Evolutionary conservation across 306 rosid genomes (phyloP).

Genomic region (Prosopis cineraria): DNA sequence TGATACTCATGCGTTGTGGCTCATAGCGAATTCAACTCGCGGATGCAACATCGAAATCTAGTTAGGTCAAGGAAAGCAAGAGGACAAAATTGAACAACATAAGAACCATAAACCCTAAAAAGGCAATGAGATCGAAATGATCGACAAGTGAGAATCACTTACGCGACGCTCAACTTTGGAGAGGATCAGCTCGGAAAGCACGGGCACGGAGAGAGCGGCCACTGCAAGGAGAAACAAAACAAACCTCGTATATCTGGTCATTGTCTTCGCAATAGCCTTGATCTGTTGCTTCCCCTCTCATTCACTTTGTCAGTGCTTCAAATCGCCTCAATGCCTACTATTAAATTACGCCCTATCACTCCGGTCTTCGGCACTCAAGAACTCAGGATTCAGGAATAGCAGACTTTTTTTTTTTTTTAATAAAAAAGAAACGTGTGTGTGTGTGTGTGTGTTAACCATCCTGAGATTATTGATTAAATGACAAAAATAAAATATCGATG

Average conservation of each 20-base stretch:
- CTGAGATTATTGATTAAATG: no score
- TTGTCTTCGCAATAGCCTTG: not conserved
- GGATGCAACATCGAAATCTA: not conserved
- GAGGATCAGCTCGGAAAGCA: constrained; percentile 81
- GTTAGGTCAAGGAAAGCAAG: not conserved
- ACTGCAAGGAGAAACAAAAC: constrained; percentile 52
- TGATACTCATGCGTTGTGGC: not conserved
- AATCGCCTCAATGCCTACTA: not conserved
- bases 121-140: not conserved
- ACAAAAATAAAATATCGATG: no score
- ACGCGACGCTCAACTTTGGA: constrained; percentile 95
- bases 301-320: not conserved
- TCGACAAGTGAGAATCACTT: constrained; percentile 36
- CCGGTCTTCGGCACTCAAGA: not conserved
- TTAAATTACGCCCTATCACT: not conserved
- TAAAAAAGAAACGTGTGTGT: no score
- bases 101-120: constrained; percentile 38
- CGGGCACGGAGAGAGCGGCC: constrained; percentile 56
- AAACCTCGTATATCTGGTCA: constrained; percentile 34
- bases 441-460: no score
- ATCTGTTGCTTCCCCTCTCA: constrained; percentile 28
- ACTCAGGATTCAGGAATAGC: not conserved
- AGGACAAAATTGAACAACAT: not conserved
- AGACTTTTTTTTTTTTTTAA: no score
- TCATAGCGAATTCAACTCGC: not conserved